These are phyloP conservation scores for Amaranthus hypochondriacus DNA, from an alignment of 148 eudicot genomes.

Conservation along the genomic window DNA sequence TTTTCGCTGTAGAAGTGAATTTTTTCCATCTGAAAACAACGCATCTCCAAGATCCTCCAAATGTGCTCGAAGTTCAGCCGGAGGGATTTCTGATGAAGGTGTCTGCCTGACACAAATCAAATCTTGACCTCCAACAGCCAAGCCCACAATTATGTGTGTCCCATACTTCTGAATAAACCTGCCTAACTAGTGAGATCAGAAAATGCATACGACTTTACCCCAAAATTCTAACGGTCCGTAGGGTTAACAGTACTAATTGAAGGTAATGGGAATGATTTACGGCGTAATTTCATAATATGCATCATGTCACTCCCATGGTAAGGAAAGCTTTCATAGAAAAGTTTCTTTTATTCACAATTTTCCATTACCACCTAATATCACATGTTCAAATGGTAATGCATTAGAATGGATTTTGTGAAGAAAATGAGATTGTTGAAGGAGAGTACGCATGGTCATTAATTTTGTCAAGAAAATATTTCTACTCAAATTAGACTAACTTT, in stretches of 20 bases:
- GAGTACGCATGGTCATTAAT: no score
- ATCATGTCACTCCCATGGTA: no score
- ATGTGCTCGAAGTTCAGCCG: conserved; percentile 66
- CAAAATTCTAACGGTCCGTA: background rate
- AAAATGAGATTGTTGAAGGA: no score
- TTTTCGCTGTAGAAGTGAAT: conserved; percentile 52
- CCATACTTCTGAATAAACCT: conserved; percentile 90
- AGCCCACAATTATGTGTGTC: conserved; percentile 84
- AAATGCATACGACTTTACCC: conserved; percentile 2
- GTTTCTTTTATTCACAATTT: no score
- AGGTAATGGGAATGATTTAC: no score
- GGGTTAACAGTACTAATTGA: no score
- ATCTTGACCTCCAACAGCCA: conserved; percentile 97
- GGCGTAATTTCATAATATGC: no score
- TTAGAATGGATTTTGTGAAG: no score
- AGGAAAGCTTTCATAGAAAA: no score
- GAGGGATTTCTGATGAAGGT: conserved; percentile 59
- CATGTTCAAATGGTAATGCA: no score
- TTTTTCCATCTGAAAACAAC: conserved; percentile 70
- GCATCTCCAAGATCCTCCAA: conserved; percentile 94
- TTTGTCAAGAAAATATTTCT: no score
- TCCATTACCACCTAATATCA: no score
- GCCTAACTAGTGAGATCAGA: conserved; percentile 41
- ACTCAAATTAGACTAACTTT: background rate
- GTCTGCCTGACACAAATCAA: conserved; percentile 76